Evolutionary conservation across 495 filamentous ascomycete genomes (phyloP).

Genomic region (Penicillium fimorum): DNA sequence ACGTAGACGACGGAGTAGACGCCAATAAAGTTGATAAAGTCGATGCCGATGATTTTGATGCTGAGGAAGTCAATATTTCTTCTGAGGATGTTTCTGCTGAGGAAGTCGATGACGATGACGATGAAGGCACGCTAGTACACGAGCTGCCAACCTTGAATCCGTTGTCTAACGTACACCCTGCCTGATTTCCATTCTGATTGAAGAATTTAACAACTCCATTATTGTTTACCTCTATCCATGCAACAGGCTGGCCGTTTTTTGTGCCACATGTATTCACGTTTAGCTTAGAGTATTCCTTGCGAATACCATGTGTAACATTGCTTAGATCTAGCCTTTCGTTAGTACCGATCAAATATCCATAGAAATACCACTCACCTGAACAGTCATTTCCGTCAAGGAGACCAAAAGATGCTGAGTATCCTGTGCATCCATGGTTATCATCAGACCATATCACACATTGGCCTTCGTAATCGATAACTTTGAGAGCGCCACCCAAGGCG

Average conservation of each 20-base stretch:
- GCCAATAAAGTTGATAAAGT: too few relatives aligned
- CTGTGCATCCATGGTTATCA: too few relatives aligned
- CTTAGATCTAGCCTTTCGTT: slow-evolving; percentile 1
- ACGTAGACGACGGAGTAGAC: too few relatives aligned
- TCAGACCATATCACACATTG: too few relatives aligned
- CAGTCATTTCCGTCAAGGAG: too few relatives aligned
- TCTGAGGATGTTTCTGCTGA: neutral
- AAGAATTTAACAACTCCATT: slow-evolving; percentile 9
- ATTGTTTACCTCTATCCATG: slow-evolving; percentile 7
- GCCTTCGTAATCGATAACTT: too few relatives aligned
- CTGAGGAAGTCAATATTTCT: too few relatives aligned
- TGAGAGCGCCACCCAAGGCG: too few relatives aligned
- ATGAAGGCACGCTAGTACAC: slow-evolving; percentile 3
- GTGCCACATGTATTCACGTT: neutral
- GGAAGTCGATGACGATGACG: neutral
- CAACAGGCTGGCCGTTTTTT: neutral
- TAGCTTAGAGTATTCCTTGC: neutral
- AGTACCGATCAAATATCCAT: too few relatives aligned
- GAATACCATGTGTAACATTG: neutral
- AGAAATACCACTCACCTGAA: too few relatives aligned
- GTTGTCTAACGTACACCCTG: slow-evolving; percentile 6
- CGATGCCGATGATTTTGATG: neutral
- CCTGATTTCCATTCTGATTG: slow-evolving; percentile 11
- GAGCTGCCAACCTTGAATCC: slow-evolving; percentile 10
- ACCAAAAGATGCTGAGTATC: too few relatives aligned